Evolutionary conservation across 1,284 basidiomycete species (phyloP).

Genomic region (Heterobasidion annosum): DNA sequence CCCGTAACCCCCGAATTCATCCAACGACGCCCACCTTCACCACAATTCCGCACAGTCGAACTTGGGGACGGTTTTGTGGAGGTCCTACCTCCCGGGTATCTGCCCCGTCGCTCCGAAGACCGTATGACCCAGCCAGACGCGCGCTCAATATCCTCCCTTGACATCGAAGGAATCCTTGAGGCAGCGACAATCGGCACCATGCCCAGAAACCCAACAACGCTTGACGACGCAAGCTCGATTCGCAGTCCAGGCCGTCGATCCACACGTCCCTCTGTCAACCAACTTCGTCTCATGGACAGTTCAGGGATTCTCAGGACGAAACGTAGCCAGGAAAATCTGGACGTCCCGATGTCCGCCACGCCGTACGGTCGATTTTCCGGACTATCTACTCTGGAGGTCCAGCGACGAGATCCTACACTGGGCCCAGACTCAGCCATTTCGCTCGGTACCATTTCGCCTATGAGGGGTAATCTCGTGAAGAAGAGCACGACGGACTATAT

Average conservation of each 20-base stretch:
- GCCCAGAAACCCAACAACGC: background rate
- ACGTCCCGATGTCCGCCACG: conserved; percentile 7
- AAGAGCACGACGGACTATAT: background rate
- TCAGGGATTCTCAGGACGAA: background rate
- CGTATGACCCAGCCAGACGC: background rate
- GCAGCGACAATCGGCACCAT: conserved; percentile 22
- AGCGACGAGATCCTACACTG: background rate
- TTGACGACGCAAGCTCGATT: conserved; percentile 1
- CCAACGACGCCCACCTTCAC: background rate
- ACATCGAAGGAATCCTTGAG: conserved; percentile 47
- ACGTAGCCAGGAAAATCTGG: conserved; percentile 1
- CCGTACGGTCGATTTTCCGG: conserved; percentile 4
- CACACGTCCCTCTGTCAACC: background rate
- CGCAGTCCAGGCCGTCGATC: background rate
- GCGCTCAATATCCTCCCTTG: conserved; percentile 24
- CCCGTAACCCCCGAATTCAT: background rate
- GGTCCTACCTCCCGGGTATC: background rate
- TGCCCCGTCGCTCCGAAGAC: background rate
- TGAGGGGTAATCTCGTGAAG: background rate
- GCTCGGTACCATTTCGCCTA: conserved; percentile 9
- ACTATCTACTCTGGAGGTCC: background rate
- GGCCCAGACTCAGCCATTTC: conserved; percentile 16
- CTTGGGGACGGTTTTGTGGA: background rate
- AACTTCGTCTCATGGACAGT: background rate
- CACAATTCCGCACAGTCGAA: background rate